These are phyloP conservation scores for Candida qinlingensis DNA, from an alignment of 805 yeast species.

Conservation along the genomic window DNA sequence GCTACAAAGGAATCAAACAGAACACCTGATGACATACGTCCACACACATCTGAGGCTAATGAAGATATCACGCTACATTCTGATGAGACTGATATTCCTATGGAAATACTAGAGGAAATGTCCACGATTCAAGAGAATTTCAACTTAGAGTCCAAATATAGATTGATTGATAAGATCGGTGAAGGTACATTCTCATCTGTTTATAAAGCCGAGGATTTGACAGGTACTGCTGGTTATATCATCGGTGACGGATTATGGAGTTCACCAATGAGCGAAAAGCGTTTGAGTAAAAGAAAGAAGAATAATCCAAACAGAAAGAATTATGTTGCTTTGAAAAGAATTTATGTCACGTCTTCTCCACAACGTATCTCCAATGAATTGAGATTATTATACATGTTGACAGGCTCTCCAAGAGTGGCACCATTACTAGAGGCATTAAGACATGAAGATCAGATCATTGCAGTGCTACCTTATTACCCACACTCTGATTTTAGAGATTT, in stretches of 20 bases:
- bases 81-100: constrained; percentile 43
- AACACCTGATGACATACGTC: background rate
- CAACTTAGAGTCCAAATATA: constrained; percentile 34
- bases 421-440: constrained; percentile 87
- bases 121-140: constrained; percentile 47
- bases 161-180: constrained; percentile 44
- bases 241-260: constrained; percentile 31
- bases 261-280: constrained; percentile 21
- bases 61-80: constrained; percentile 13
- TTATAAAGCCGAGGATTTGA: constrained; percentile 59
- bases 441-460: constrained; percentile 86
- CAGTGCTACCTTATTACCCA: constrained; percentile 84
- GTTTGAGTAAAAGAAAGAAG: constrained; percentile 34
- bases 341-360: constrained; percentile 94
- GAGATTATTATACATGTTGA: constrained; percentile 61
- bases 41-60: background rate
- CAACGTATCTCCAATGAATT: constrained; percentile 86
- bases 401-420: constrained; percentile 72
- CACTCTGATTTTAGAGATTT: constrained; percentile 89
- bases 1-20: background rate
- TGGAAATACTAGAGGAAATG: constrained; percentile 55
- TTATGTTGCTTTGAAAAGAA: constrained; percentile 83
- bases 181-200: constrained; percentile 93
- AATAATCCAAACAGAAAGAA: constrained; percentile 11
- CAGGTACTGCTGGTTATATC: constrained; percentile 27